Evolutionary conservation across 2,329 filamentous ascomycete species (phyloP).

Genomic region (Gaeumannomyces tritici): DNA sequence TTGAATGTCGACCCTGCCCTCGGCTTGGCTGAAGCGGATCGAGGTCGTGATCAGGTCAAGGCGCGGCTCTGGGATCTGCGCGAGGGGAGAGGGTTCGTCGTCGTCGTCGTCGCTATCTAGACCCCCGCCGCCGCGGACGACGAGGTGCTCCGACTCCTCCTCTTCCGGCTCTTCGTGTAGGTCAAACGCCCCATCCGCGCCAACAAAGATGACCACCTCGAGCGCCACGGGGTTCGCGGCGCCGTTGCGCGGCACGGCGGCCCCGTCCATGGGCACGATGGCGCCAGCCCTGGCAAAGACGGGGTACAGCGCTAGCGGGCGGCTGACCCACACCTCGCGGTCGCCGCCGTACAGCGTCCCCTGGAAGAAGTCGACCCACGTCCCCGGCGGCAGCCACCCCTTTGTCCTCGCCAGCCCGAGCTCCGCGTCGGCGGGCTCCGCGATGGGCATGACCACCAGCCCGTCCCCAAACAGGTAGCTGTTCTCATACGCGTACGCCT

Average conservation of each 20-base stretch:
- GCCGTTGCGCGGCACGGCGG: slow-evolving; percentile 32
- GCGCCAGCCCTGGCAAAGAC: slow-evolving; percentile 46
- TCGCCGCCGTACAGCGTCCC: slow-evolving; percentile 48
- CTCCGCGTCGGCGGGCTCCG: slow-evolving; percentile 33
- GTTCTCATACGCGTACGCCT: slow-evolving; percentile 47
- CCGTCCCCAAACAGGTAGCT: slow-evolving; percentile 50
- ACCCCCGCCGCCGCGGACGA: too few relatives aligned
- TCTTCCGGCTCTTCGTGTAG: slow-evolving; percentile 34
- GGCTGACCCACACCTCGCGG: slow-evolving; percentile 39
- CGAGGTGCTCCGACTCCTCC: background rate
- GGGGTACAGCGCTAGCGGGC: slow-evolving; percentile 37
- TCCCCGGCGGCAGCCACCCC: slow-evolving; percentile 46
- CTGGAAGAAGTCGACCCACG: slow-evolving; percentile 48
- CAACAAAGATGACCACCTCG: slow-evolving; percentile 38
- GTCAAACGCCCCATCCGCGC: slow-evolving; percentile 35
- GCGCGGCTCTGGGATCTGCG: background rate
- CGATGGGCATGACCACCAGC: slow-evolving; percentile 47
- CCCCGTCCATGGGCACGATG: slow-evolving; percentile 45
- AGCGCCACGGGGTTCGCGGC: slow-evolving; percentile 33
- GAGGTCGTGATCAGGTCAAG: too few relatives aligned
- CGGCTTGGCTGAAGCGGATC: background rate
- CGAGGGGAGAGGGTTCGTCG: too few relatives aligned
- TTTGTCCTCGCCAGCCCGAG: slow-evolving; percentile 37
- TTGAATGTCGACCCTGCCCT: background rate
- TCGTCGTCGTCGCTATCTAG: too few relatives aligned